phyloP scores from a whole-genome alignment of 805 yeast genomes.

The Dipodascus albidus region DNA sequence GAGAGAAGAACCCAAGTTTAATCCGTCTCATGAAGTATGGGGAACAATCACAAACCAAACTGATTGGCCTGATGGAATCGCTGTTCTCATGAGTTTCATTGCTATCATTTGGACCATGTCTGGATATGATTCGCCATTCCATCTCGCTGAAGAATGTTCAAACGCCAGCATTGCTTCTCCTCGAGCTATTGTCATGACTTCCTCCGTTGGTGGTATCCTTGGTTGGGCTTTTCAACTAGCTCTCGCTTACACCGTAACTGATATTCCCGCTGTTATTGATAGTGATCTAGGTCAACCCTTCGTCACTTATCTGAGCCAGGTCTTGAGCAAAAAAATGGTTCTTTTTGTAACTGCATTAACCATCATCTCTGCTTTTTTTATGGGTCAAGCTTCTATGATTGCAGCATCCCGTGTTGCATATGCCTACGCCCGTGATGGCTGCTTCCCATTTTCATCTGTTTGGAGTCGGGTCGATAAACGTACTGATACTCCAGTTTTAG shows the following conservation, averaged over 20 bases:
- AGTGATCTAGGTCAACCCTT: constrained; percentile 51
- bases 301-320: constrained; percentile 41
- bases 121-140: constrained; percentile 68
- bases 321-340: constrained; percentile 32
- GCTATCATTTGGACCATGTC: constrained; percentile 45
- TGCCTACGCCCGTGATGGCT: constrained; percentile 58
- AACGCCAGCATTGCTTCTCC: constrained; percentile 57
- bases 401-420: constrained; percentile 58
- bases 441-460: constrained; percentile 44
- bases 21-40: constrained; percentile 42
- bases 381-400: constrained; percentile 50
- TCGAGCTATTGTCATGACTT: constrained; percentile 51
- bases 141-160: constrained; percentile 59
- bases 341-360: constrained; percentile 35
- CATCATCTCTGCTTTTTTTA: constrained; percentile 33
- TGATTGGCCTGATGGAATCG: constrained; percentile 53
- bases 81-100: constrained; percentile 37
- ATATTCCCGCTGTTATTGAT: constrained; percentile 33
- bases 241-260: constrained; percentile 49
- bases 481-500: constrained; percentile 54
- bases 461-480: constrained; percentile 39
- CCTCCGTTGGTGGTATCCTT: constrained; percentile 40
- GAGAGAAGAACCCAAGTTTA: constrained; percentile 33
- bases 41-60: constrained; percentile 39
- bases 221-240: constrained; percentile 50